phyloP scores from a whole-genome alignment of 768 basidiomycete genomes.

The Trametes cubensis region DNA sequence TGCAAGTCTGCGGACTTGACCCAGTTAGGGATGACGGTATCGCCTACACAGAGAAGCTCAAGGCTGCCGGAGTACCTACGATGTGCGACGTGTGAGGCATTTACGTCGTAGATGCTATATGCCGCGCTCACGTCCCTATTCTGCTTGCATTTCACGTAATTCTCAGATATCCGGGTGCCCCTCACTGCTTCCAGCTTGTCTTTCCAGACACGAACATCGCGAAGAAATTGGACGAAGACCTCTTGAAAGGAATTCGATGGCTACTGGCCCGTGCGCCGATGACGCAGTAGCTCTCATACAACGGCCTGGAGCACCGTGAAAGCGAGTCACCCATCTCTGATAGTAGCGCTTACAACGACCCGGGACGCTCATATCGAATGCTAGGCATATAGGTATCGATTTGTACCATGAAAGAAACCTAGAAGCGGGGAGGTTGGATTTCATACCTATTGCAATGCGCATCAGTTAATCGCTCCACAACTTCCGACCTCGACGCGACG shows the following conservation, averaged over 20 bases:
- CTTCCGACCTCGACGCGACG: neutral
- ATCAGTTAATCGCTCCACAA: neutral
- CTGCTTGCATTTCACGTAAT: neutral
- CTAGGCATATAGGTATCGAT: too few relatives aligned
- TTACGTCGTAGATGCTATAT: neutral
- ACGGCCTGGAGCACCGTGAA: too few relatives aligned
- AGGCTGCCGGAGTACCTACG: constrained; percentile 28
- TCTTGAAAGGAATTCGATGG: constrained; percentile 2
- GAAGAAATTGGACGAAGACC: neutral
- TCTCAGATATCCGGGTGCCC: constrained; percentile 6
- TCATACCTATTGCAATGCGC: neutral
- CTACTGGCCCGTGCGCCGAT: neutral
- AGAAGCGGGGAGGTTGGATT: neutral
- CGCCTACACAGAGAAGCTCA: constrained; percentile 29
- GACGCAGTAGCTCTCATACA: neutral
- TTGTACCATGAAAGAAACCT: too few relatives aligned
- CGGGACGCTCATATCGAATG: too few relatives aligned
- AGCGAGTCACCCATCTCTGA: too few relatives aligned
- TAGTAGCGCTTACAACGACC: too few relatives aligned
- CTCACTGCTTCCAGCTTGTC: constrained; percentile 2
- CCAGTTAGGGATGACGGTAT: constrained; percentile 35
- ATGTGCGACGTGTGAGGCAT: constrained; percentile 30
- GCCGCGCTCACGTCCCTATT: neutral
- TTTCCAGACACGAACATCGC: constrained; percentile 2
- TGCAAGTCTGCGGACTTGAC: constrained; percentile 32